Evolutionary conservation across 108 stramenopile species (phyloP).

Genomic region (Hondaea fermentalgiana): DNA sequence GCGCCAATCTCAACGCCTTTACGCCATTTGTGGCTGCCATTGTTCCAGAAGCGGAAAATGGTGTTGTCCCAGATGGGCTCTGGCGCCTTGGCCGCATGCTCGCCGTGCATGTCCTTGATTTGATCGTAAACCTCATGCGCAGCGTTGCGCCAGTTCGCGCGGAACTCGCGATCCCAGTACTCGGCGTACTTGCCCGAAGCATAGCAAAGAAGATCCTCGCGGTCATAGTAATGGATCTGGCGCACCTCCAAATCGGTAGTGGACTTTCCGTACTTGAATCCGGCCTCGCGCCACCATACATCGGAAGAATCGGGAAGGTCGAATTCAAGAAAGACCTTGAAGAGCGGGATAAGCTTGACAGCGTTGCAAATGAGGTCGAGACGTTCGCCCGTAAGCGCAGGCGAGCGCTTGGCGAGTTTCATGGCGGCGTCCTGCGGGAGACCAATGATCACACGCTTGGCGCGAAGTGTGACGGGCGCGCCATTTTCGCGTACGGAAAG

Average conservation of each 20-base stretch:
- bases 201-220: background rate
- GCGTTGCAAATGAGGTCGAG: background rate
- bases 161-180: background rate
- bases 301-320: background rate
- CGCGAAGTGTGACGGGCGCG: background rate
- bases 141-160: background rate
- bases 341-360: background rate
- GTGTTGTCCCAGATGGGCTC: background rate
- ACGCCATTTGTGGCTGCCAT: background rate
- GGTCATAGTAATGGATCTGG: background rate
- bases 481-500: background rate
- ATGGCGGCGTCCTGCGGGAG: background rate
- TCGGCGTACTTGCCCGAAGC: background rate
- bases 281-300: background rate
- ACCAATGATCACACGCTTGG: background rate
- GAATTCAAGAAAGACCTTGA: background rate
- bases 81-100: background rate
- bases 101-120: background rate
- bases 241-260: background rate
- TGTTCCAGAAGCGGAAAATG: background rate
- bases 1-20: background rate
- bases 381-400: background rate
- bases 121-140: background rate
- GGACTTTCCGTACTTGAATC: background rate
- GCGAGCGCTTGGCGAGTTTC: background rate